Percentiles rank a stretch among this genome's conserved stretches.
Evolutionary conservation across 2,329 filamentous ascomycete genomes (phyloP).

Genomic region (Microcera coccophila): DNA sequence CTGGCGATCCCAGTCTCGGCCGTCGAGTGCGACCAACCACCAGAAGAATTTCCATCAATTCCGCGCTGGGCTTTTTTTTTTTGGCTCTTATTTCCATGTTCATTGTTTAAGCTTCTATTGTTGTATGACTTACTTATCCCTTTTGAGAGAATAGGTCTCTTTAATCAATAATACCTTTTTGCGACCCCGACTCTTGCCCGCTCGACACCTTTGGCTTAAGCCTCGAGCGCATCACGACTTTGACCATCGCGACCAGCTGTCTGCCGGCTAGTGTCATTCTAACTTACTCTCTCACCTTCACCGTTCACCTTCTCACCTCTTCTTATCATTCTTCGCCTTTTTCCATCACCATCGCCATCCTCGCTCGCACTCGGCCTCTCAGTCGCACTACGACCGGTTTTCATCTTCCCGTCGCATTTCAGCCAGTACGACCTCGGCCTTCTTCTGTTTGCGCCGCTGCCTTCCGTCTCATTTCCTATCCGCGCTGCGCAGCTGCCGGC

Average conservation of each 20-base stretch:
- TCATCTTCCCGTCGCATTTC: slow-evolving; percentile 17
- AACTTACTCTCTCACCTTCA: slow-evolving; percentile 2
- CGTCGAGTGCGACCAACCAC: neutral
- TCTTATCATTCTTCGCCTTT: too few relatives aligned
- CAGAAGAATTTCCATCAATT: too few relatives aligned
- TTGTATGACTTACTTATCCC: too few relatives aligned
- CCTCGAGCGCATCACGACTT: neutral
- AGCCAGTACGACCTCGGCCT: neutral
- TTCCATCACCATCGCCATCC: slow-evolving; percentile 17
- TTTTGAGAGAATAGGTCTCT: neutral
- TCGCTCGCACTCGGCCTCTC: slow-evolving; percentile 6
- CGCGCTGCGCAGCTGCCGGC: neutral
- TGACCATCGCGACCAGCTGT: neutral
- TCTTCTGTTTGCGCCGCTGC: neutral
- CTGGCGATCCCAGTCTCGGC: neutral
- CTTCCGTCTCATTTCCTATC: slow-evolving; percentile 1
- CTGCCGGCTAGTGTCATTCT: neutral
- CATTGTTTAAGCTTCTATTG: too few relatives aligned
- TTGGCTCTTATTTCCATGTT: neutral
- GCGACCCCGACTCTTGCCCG: neutral
- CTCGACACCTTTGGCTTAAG: too few relatives aligned
- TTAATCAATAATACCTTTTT: neutral
- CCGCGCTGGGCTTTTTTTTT: neutral
- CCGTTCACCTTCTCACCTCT: slow-evolving; percentile 4
- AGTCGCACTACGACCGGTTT: slow-evolving; percentile 6